Base-by-base conservation (phyloP, 129 eudicot genomes). In the Silybum marianum region DNA sequence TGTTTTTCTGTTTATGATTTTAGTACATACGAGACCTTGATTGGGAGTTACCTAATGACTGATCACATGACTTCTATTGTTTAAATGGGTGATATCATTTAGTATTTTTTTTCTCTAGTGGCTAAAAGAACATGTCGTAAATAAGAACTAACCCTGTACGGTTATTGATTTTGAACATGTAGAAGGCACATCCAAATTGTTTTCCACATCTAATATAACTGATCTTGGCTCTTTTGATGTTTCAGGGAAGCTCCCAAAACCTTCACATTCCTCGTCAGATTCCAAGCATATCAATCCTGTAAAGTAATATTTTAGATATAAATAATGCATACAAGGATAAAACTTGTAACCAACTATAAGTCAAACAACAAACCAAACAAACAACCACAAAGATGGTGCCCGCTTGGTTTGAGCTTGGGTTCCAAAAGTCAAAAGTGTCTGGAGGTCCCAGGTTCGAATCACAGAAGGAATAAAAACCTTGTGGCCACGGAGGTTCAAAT, bases 211-310 rank as follows among this genome's bases (percentile, higher is more conserved):
- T 34, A 79, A 28, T 69, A 54, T 38, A 85, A 76, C 77, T 82
- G 38, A 72, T 21, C 34, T 38, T 16, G 72, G 42, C 78, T 76
- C 84, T 38, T 70, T 66, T 71, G 63, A 22, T 82, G 85, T 82
- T 78, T 71, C 42, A 44, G 75, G 63, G 69, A 63, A 77, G 62
- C 36, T 75, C 54, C 81, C 84, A 81, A 72, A 63, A 46, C 44
- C 75, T 74, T 88, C 93, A 28, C 84, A 89, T 58, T 93, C 98
- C 66, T 83, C 84, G 26, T 93, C 98, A n/a, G 97, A 93, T 80
- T 85, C 98, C 88, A 93, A 80, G 69, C 87, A 80, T 88, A 91
- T 91, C 72, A 86, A 81, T 80, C 88, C 90, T 89, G 79, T 24
- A 84, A 69, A 77, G 38, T n/a, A 26, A 69, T 3, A 80, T 69